Evolutionary conservation across 1,284 basidiomycete species (phyloP).

Genomic region (Ceratobasidium papillatum): DNA sequence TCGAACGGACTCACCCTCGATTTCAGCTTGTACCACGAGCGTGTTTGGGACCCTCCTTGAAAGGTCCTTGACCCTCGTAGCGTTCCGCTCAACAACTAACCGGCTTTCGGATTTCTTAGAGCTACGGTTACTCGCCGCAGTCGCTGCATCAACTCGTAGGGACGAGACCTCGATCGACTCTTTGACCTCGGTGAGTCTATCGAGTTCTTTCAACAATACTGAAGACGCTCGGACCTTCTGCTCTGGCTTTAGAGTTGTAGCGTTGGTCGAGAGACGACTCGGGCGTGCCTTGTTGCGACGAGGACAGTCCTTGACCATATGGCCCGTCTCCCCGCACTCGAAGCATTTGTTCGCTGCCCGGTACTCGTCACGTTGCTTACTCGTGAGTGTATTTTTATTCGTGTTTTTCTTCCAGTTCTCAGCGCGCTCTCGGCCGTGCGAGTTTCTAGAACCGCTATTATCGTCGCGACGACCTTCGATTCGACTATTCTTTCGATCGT

Average conservation of each 20-base stretch:
- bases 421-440: background rate
- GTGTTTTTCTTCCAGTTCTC: background rate
- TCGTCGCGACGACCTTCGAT: background rate
- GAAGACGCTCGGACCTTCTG: background rate
- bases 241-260: background rate
- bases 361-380: constrained; percentile 13
- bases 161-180: background rate
- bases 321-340: constrained; percentile 17
- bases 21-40: constrained; percentile 49
- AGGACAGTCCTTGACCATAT: constrained; percentile 39
- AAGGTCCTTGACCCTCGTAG: background rate
- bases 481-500: background rate
- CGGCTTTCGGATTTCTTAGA: constrained; percentile 31
- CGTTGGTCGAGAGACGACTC: background rate
- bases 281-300: constrained; percentile 5
- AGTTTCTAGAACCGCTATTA: no score
- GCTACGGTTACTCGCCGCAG: background rate
- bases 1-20: constrained; percentile 51
- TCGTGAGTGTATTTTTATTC: background rate
- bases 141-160: background rate
- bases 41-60: constrained; percentile 50
- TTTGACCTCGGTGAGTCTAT: background rate
- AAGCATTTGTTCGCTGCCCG: constrained; percentile 40
- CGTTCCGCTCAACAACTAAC: constrained; percentile 45
- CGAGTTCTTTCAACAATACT: background rate